These are phyloP conservation scores for Aspergillus quadricinctus DNA, from an alignment of 2,329 filamentous ascomycete genomes.

Conservation along the genomic window DNA sequence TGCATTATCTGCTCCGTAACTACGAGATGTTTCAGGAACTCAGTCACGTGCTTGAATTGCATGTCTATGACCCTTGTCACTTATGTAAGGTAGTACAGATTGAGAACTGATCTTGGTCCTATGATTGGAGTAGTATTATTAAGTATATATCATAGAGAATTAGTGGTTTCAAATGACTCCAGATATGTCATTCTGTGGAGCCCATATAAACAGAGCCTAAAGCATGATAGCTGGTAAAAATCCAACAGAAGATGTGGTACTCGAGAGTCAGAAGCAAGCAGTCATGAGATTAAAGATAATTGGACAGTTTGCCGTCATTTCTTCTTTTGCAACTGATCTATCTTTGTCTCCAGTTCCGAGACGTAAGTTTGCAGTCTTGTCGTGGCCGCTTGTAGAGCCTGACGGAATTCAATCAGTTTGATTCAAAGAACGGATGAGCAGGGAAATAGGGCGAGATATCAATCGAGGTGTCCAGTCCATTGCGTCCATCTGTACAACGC, in stretches of 20 bases:
- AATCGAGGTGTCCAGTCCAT: not conserved
- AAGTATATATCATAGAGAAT: not conserved
- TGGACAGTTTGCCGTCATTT: constrained; percentile 44
- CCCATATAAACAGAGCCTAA: not conserved
- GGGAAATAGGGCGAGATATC: not conserved
- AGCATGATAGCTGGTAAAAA: constrained; percentile 3
- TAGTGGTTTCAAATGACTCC: not conserved
- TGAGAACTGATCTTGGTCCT: not conserved
- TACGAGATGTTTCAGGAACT: not conserved
- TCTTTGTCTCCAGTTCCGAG: constrained; percentile 73
- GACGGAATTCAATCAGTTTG: not conserved
- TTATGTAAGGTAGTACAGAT: not conserved
- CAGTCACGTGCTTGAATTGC: not conserved
- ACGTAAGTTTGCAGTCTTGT: constrained; percentile 83
- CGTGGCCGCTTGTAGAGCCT: constrained; percentile 85
- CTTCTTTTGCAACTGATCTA: constrained; percentile 65
- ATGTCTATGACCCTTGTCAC: not conserved
- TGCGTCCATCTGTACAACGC: not conserved
- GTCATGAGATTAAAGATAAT: not conserved
- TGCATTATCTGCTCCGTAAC: constrained; percentile 10
- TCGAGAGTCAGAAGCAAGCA: constrained; percentile 3
- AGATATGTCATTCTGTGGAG: not conserved
- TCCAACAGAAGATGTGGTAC: not conserved
- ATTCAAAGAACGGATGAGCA: not conserved
- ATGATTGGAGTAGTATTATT: not conserved